Conservation (phyloP, 2,329 filamentous ascomycete genomes). For the Penicillium expansum region DNA sequence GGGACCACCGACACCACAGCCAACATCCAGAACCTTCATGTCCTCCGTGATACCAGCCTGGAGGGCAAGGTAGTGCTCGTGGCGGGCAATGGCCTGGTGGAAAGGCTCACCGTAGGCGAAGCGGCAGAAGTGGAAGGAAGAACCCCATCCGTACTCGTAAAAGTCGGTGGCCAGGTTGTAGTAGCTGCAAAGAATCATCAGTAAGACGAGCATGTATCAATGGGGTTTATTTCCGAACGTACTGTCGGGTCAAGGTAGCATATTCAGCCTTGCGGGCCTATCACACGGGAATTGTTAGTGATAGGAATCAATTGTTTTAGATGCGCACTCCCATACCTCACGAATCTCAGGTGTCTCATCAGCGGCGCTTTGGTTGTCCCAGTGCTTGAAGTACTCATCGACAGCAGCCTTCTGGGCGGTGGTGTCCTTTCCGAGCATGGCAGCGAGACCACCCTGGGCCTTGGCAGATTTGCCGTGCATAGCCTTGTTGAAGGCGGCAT, state of each 20-base stretch:
- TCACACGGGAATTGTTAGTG: slow-evolving; percentile 14
- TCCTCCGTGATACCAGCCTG: slow-evolving; percentile 80
- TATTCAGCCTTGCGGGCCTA: slow-evolving; percentile 82
- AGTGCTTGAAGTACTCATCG: slow-evolving; percentile 95
- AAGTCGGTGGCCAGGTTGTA: slow-evolving; percentile 96
- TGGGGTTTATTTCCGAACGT: slow-evolving; percentile 41
- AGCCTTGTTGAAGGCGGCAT: slow-evolving; percentile 87
- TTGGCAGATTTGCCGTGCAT: slow-evolving; percentile 74
- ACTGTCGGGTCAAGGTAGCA: slow-evolving; percentile 89
- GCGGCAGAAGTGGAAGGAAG: slow-evolving; percentile 96
- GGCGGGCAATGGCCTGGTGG: slow-evolving; percentile 85
- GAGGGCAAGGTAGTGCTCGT: slow-evolving; percentile 96
- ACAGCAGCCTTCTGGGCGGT: slow-evolving; percentile 75
- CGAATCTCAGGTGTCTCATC: slow-evolving; percentile 81
- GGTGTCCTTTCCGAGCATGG: slow-evolving; percentile 82
- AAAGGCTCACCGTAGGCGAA: slow-evolving; percentile 85
- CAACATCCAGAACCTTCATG: slow-evolving; percentile 91
- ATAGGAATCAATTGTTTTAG: neutral
- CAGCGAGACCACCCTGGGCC: slow-evolving; percentile 69
- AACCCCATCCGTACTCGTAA: slow-evolving; percentile 96
- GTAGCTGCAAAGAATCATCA: slow-evolving; percentile 57
- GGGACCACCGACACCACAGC: slow-evolving; percentile 93
- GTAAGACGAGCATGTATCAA: neutral
- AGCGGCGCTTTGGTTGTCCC: slow-evolving; percentile 77
- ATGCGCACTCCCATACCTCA: slow-evolving; percentile 56